Evolutionary conservation across 2,329 filamentous ascomycete genomes (phyloP), one percentile per base, ranked within the genome.

Genomic region (Graphilbum ipis-grandicollis): DNA sequence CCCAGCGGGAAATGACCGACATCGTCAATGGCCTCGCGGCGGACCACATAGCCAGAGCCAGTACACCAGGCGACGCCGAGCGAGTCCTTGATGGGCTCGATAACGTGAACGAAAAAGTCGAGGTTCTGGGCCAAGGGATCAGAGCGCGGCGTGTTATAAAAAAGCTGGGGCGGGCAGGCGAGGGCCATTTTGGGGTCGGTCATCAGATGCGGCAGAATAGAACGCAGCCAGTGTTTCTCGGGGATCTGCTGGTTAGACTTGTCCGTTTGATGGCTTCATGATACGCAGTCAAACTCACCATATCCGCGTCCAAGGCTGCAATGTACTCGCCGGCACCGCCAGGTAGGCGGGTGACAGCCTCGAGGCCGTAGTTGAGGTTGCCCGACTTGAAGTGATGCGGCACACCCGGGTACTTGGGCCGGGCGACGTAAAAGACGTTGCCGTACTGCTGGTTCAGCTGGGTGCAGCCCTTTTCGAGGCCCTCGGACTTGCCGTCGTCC

Each of bases 291-390:
- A 15, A n/a, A 8, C 51, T 32, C 52, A 61, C 58, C 73, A 79
- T 78, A 48, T 79, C 74, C 17, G 72, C 73, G 48, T 79, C 74
- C 25, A 79, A 55, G 29, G 68, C 67, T n/a, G 71, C 72, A 48
- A 76, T 67, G 50, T 61, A 75, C 46, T 68, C 59, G 30, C 60
- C 59, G n/a, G 66, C 57, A 19, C 69, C 69, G 15, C 66, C 68
- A 1, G 66, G 65, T 23, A 74, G 52, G n/a, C 53, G 47, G 14
- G 58, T 56, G 5, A 63, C 57, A 38, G 62, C 57, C 14, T 70
- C 63, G 17, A 71, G 52, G 25, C 68, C 73, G 39, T 70, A 67
- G 52, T 75, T 76, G 36, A 77, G 55, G 48, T 77, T 77, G 35
- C 72, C 71, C 2, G 72, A 70, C 56, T 77, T 77, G 58, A 71